Conservation (phyloP, 2,329 filamentous ascomycete species). For the Phyllosticta citriasiana region DNA sequence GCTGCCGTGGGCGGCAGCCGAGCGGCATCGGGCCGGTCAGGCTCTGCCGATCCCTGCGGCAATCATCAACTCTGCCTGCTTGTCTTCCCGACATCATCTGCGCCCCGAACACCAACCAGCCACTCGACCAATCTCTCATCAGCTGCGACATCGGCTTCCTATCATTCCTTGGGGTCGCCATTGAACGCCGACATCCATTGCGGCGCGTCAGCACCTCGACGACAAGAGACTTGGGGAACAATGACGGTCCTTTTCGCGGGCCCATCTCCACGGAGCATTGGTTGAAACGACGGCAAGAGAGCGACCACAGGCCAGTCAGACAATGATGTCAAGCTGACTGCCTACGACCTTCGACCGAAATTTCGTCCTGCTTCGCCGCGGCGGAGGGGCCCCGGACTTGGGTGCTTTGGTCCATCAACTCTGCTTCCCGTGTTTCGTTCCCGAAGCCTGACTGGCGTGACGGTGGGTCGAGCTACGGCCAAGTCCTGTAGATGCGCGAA, state of each 20-base stretch:
- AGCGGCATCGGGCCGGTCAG: neutral
- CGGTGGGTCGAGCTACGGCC: conserved; percentile 8
- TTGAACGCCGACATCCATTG: neutral
- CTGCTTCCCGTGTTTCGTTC: conserved; percentile 8
- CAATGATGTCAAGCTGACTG: neutral
- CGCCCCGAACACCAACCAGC: neutral
- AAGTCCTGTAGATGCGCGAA: conserved; percentile 3
- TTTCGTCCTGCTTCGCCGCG: neutral
- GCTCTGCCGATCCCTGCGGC: neutral
- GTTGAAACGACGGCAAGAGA: neutral
- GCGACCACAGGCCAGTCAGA: neutral
- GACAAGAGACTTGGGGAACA: neutral
- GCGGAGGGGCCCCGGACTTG: neutral
- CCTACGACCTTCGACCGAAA: neutral
- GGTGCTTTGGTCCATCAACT: neutral
- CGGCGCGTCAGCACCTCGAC: neutral
- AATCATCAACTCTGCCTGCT: neutral
- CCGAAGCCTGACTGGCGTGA: conserved; percentile 8
- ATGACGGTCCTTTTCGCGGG: neutral
- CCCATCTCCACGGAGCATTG: neutral
- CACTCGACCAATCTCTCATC: neutral
- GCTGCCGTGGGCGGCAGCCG: neutral
- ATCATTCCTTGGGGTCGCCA: neutral
- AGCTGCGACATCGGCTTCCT: neutral
- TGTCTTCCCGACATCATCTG: neutral